These are phyloP conservation scores for Chaetomiaceae sp. DNA, from an alignment of 2,329 filamentous ascomycete genomes.

Conservation along the genomic window DNA sequence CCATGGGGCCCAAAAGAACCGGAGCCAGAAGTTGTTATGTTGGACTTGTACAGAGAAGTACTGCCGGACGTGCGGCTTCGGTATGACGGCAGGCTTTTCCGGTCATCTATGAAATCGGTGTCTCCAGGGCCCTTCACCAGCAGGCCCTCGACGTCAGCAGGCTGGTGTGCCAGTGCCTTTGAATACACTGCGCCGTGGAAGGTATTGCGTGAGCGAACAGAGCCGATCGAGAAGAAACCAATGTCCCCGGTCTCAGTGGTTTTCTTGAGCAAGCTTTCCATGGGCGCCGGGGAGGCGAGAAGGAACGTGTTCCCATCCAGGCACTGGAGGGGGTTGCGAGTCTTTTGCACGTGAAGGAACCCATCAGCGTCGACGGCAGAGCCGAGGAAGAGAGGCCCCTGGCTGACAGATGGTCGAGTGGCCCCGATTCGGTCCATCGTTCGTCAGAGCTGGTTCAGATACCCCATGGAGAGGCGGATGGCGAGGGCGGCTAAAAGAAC, in stretches of 20 bases:
- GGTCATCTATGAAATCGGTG: slow-evolving; percentile 36
- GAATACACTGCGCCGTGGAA: slow-evolving; percentile 23
- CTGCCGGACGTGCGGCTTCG: slow-evolving; percentile 51
- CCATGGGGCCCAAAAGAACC: slow-evolving; percentile 40
- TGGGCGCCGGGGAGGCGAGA: slow-evolving; percentile 46
- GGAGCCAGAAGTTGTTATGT: slow-evolving; percentile 42
- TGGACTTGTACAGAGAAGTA: slow-evolving; percentile 50
- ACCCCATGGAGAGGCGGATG: no score
- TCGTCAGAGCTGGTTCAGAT: slow-evolving; percentile 13
- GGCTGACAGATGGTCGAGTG: slow-evolving; percentile 35
- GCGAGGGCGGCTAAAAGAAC: no score
- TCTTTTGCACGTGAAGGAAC: slow-evolving; percentile 9
- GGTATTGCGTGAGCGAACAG: slow-evolving; percentile 33
- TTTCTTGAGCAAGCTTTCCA: slow-evolving; percentile 62
- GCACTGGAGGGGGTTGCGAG: slow-evolving; percentile 37
- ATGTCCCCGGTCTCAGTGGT: slow-evolving; percentile 64
- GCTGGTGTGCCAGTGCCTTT: slow-evolving; percentile 21
- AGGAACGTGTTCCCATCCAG: slow-evolving; percentile 41
- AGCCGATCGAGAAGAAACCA: slow-evolving; percentile 53
- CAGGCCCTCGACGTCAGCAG: slow-evolving; percentile 29
- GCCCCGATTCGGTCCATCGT: slow-evolving; percentile 24
- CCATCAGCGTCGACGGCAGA: slow-evolving; percentile 29
- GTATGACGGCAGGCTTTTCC: slow-evolving; percentile 43
- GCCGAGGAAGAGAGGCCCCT: slow-evolving; percentile 35
- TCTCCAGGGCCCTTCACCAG: slow-evolving; percentile 31